Evolutionary conservation across 768 basidiomycete species (phyloP).

Genomic region (Lactifluus pinguis): DNA sequence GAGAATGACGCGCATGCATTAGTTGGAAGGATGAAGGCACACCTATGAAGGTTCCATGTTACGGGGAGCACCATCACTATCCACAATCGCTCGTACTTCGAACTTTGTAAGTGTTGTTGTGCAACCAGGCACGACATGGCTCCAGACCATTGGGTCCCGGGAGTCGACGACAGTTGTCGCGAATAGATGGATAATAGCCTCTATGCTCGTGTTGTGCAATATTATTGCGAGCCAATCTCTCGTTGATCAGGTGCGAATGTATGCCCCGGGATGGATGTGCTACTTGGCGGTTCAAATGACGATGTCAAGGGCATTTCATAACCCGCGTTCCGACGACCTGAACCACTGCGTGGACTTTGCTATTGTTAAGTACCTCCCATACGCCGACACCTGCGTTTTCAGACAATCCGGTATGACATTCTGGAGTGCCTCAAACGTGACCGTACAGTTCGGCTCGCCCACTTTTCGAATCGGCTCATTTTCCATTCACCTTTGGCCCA

Average conservation of each 20-base stretch:
- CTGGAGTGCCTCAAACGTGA: no score
- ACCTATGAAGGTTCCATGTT: not conserved
- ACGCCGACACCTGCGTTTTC: no score
- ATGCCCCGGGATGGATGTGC: not conserved
- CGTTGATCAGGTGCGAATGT: not conserved
- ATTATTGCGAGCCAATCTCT: not conserved
- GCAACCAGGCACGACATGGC: not conserved
- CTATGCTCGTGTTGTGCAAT: not conserved
- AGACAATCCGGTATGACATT: no score
- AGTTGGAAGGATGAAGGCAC: slow-evolving; percentile 31
- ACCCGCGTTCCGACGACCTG: no score
- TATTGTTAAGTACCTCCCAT: no score
- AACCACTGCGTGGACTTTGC: no score
- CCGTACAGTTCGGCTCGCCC: no score
- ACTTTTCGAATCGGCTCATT: no score
- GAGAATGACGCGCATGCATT: slow-evolving; percentile 45
- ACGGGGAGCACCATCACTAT: not conserved
- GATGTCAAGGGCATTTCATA: no score
- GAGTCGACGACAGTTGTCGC: not conserved
- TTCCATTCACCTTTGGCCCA: no score
- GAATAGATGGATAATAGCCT: not conserved
- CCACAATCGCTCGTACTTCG: not conserved
- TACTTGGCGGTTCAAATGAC: no score
- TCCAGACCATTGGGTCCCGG: not conserved
- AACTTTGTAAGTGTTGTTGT: not conserved